phyloP scores from a whole-genome alignment of 345 rosid species.

The Acer saccharum region DNA sequence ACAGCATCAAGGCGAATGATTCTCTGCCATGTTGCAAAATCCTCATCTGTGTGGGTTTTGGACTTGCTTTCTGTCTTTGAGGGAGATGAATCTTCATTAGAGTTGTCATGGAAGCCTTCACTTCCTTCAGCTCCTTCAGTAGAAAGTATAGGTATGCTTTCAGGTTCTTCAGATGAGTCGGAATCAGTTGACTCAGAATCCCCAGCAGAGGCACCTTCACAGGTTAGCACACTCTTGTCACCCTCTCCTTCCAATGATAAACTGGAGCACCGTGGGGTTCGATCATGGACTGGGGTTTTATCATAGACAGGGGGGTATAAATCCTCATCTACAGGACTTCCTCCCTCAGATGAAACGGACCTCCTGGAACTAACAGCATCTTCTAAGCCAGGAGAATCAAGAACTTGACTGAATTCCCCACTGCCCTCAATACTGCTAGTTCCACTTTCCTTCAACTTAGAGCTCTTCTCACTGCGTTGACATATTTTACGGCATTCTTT shows the following conservation, averaged over 20 bases:
- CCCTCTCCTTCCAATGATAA: conserved; percentile 38
- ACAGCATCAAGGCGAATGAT: conserved; percentile 91
- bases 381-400: conserved; percentile 47
- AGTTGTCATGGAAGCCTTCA: conserved; percentile 29
- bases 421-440: conserved; percentile 40
- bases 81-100: conserved; percentile 33
- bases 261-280: conserved; percentile 25
- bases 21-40: conserved; percentile 84
- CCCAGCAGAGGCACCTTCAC: conserved; percentile 47
- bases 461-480: conserved; percentile 39
- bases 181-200: conserved; percentile 59
- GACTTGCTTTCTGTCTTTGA: conserved; percentile 33
- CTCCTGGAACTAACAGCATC: conserved; percentile 38
- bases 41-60: conserved; percentile 55
- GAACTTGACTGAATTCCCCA: conserved; percentile 46
- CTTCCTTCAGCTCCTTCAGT: conserved; percentile 34
- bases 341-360: conserved; percentile 33
- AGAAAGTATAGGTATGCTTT: conserved; percentile 41
- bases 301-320: conserved; percentile 23
- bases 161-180: conserved; percentile 60
- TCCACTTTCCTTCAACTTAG: conserved; percentile 41
- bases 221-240: conserved; percentile 48
- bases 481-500: conserved; percentile 56
- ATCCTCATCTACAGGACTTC: conserved; percentile 30
- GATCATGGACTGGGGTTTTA: conserved; percentile 9